Percentiles rank a stretch among this genome's conserved stretches.
These are phyloP conservation scores for Smallanthus sonchifolius DNA, from an alignment of 129 eudicot species.

Conservation along the genomic window DNA sequence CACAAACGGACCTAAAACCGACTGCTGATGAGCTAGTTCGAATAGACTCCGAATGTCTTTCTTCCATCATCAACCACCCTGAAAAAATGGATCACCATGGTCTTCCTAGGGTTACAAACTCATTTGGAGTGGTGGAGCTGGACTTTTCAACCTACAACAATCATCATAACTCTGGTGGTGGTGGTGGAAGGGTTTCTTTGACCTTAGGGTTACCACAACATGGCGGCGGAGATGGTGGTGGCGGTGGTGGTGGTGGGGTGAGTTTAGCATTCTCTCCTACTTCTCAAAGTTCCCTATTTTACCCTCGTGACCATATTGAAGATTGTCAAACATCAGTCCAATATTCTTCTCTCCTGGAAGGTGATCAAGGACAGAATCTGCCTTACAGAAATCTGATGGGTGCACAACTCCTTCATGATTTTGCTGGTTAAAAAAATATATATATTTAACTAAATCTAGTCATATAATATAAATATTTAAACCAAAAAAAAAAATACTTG, in stretches of 20 bases:
- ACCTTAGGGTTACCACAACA: constrained; percentile 92
- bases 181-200: constrained; percentile 63
- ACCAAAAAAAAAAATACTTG: constrained; percentile 13
- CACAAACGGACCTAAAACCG: constrained; percentile 57
- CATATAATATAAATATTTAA: constrained; percentile 12
- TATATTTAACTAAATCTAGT: constrained; percentile 21
- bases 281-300: constrained; percentile 63
- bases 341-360: constrained; percentile 76
- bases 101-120: constrained; percentile 46
- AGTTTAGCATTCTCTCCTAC: constrained; percentile 63
- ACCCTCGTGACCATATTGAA: constrained; percentile 64
- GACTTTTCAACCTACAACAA: constrained; percentile 69
- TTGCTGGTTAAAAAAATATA: constrained; percentile 52
- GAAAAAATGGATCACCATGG: constrained; percentile 40
- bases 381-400: constrained; percentile 95
- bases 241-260: constrained; percentile 46
- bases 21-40: constrained; percentile 59
- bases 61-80: constrained; percentile 67
- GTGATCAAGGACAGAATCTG: constrained; percentile 64
- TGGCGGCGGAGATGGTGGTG: constrained; percentile 13
- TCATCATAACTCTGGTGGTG: constrained; percentile 31
- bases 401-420: constrained; percentile 94
- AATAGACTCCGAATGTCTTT: constrained; percentile 68
- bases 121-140: constrained; percentile 58
- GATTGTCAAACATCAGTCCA: constrained; percentile 59